Evolutionary conservation across 2,329 filamentous ascomycete species (phyloP), one percentile per base, ranked within the genome.

Genomic region (Aspergillus flavus): DNA sequence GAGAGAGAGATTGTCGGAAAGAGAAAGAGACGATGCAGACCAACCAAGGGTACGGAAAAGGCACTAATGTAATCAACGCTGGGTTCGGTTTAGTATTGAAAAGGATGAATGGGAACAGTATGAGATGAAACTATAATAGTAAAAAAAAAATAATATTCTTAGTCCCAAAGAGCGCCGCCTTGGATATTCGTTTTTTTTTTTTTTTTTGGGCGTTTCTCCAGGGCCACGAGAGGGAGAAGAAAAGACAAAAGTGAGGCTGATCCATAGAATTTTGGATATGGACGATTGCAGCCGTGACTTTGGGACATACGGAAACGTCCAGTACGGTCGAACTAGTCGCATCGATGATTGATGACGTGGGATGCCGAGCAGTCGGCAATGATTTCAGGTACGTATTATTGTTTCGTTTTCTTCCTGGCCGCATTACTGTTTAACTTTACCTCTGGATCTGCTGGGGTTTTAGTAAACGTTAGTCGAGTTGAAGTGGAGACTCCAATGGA

Each of bases 231-330:
- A 54, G 21, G 21, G 21, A 30, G 19, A 26, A 48, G 39, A 56
- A 53, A 52, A 16, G 57, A 58, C 26, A 28, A 65, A 66, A 65
- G 65, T 66, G 65, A 66, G 65, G 65, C 65, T 66, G 63, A 58
- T 59, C 30, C 32, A 21, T 16, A 39, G 6, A 46, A 14, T 36
- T 39, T 30, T n/a, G 16, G 39, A 32, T 32, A 34, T 52, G 58
- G 43, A 46, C 28, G 52, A 54, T 54, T 54, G 52, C 52, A 54
- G 52, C 50, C 32, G 32, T 54, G 32, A 54, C 50, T 53, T 34
- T 53, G 28, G 12, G 16, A n/a, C n/a, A 23, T 39, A 39, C 52
- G 52, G 32, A 55, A 55, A 41, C 32, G 21, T 39, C 52, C 52
- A 39, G 11, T 39, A 19, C 32, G 11, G 16, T 23, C 16, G 52